Base-by-base conservation (phyloP, 2,329 filamentous ascomycete genomes). In the Chrysosporium keratinophilum region DNA sequence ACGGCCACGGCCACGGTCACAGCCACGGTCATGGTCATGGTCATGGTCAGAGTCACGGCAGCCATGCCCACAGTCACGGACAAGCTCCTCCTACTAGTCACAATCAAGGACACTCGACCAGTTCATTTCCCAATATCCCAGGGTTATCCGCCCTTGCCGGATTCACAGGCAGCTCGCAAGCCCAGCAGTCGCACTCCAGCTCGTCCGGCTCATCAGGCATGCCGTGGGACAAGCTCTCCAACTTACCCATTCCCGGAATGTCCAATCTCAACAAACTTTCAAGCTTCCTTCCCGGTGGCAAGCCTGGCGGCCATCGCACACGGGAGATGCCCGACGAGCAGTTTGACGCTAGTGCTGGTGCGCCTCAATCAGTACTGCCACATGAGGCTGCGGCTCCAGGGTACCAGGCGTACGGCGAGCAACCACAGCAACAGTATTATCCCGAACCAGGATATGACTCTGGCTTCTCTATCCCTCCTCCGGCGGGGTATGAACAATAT, bases 171-270 rank as follows among this genome's bases (percentile, higher is more conserved):
- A 17, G 47, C n/a, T 46, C 50, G 5, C 35, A 51, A 12, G 40
- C 48, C 12, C 55, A 61, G 31, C 58, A 64, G 35, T 59, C 61
- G 20, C 54, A 53, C 31, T 60, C 60, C 0, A 59, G 62, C 1
- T 60, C 60, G 41, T 65, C 46, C 54, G 67, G 63, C 2, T 60
- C 60, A 46, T 65, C 48, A 54, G 67, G 56, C 35, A 62, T 59
- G 17, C 64, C 65, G 4, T 66, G 63, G 60, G 62, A 64, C 17
- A 61, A 66, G 39, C 55, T 69, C n/a, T 63, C 63, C 37, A 63
- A 59, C 37, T 61, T 69, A 9, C 65, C 65, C 20, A 69, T 69
- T 43, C 66, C 67, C 1, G 69, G 70, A 6, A 65, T 71, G 35
- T 70, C 68, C 5, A 69, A 68, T 11, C 39, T 71, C 19, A 62